A percentile compares a stretch with the other conserved stretches of the same genome.
Evolutionary conservation across 2,329 filamentous ascomycete species (phyloP).

Genomic region (Diaporthe citri): DNA sequence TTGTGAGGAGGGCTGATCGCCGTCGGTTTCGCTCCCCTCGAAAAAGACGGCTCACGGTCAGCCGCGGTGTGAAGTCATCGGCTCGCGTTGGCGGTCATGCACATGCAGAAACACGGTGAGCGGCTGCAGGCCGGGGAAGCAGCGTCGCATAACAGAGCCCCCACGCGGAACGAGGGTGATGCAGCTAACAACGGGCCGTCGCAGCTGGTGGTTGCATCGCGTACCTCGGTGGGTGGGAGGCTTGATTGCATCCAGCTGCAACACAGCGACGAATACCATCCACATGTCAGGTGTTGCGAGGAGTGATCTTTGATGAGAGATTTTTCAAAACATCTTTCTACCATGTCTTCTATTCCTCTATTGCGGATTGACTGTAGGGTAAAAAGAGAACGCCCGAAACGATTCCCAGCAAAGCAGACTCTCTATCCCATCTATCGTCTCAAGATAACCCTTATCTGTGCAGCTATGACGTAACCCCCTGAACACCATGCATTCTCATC

Average conservation of each 20-base stretch:
- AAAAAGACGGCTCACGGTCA: not conserved
- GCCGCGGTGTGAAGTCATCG: not conserved
- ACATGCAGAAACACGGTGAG: slow-evolving; percentile 24
- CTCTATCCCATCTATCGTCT: not conserved
- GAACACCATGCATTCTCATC: slow-evolving; percentile 12
- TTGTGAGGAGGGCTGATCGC: not conserved
- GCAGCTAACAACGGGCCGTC: not conserved
- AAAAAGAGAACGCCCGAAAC: not conserved
- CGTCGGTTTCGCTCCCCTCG: too few species aligned
- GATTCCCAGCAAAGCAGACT: not conserved
- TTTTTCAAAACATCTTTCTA: not conserved
- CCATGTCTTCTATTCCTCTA: not conserved
- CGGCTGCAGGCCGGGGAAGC: not conserved
- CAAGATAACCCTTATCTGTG: slow-evolving; percentile 23
- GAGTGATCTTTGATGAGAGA: not conserved
- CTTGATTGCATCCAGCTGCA: not conserved
- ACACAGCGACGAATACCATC: not conserved
- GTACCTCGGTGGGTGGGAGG: too few species aligned
- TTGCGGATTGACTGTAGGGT: not conserved
- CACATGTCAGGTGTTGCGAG: not conserved
- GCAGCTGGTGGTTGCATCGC: not conserved
- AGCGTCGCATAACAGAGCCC: not conserved
- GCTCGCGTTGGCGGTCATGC: not conserved
- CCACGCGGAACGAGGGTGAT: not conserved
- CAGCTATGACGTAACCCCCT: slow-evolving; percentile 3